Evolutionary conservation across 106 monocot species (phyloP), one percentile per base, ranked within the genome.

Genomic region (Apostasia ramifera): DNA sequence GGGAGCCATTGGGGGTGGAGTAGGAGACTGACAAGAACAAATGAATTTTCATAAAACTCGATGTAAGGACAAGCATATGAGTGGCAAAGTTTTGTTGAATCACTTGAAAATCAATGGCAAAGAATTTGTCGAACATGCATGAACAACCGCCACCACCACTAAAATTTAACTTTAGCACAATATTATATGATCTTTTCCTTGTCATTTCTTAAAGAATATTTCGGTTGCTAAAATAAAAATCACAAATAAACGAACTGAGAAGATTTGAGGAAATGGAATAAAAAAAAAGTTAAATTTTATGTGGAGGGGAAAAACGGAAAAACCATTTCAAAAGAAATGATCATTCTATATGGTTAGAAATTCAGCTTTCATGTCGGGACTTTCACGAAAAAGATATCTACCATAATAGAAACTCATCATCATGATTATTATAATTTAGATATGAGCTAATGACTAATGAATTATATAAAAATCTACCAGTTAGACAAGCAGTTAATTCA

Each of bases 251-350:
- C 44, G 7, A 66, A 40, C 46, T 47, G 47, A 65, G 65, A 37
- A 37, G 47, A 46, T 65, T 65, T 42, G 48, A 47, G 26, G 42
- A 65, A 47, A 65, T 6, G 26, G 47, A 7, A 12, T n/a, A 1
- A 44, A 9, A 41, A 64, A 41, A 53, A 70, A 52, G 60, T 45
- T 39, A 2, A 13, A 8, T 47, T 4, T 40, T 43, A 8, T 13
- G 6, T 57, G 38, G 47, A 68, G 10, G 59, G 9, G 40, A 8
- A 53, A 59, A 14, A 26, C 53, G 14, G 44, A 47, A 15, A 39
- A 53, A 95, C 95, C 95, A 91, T 76, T 66, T 79, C 65, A 97
- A 69, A 83, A 50, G 69, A 76, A 97, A 97, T 71, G 97, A 92
- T 61, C 92, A 89, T 71, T 81, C n/a, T n/a, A n/a, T n/a, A n/a